Evolutionary conservation across 345 rosid species (phyloP).

Genomic region (Rhodamnia rubescens): DNA sequence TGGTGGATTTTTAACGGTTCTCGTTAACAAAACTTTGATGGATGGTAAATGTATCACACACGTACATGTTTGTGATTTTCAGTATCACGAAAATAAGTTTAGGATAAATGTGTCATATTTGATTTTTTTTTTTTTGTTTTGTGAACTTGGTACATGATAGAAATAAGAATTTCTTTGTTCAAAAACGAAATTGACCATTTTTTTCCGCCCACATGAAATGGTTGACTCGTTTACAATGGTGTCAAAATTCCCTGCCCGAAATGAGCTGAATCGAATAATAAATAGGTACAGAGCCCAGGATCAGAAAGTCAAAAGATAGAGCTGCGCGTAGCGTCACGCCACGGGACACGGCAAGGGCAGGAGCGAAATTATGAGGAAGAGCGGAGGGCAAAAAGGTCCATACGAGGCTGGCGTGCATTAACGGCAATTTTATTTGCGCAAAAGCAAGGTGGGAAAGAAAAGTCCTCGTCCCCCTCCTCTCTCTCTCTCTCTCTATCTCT

Average conservation of each 20-base stretch:
- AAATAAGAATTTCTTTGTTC: not conserved
- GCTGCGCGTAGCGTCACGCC: not conserved
- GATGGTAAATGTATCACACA: too few relatives aligned
- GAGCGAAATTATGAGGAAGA: not conserved
- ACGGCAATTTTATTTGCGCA: conserved; percentile 16
- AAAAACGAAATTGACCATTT: not conserved
- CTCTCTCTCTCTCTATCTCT: not conserved
- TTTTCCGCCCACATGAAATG: not conserved
- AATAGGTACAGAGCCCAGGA: not conserved
- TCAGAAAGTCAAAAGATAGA: not conserved
- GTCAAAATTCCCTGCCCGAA: not conserved
- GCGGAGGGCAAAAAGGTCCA: conserved; percentile 14
- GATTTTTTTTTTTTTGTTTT: too few relatives aligned
- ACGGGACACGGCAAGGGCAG: not conserved
- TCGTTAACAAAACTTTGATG: too few relatives aligned
- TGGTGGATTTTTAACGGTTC: too few relatives aligned
- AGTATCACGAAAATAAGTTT: too few relatives aligned
- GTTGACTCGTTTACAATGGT: not conserved
- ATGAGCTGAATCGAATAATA: not conserved
- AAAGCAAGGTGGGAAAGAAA: not conserved
- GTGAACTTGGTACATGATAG: too few relatives aligned
- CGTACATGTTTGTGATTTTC: too few relatives aligned
- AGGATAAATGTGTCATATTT: too few relatives aligned
- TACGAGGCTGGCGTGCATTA: conserved; percentile 27
- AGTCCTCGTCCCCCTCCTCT: not conserved